These are phyloP conservation scores for Microdochium bolleyi DNA, from an alignment of 2,329 filamentous ascomycete species.

Conservation along the genomic window DNA sequence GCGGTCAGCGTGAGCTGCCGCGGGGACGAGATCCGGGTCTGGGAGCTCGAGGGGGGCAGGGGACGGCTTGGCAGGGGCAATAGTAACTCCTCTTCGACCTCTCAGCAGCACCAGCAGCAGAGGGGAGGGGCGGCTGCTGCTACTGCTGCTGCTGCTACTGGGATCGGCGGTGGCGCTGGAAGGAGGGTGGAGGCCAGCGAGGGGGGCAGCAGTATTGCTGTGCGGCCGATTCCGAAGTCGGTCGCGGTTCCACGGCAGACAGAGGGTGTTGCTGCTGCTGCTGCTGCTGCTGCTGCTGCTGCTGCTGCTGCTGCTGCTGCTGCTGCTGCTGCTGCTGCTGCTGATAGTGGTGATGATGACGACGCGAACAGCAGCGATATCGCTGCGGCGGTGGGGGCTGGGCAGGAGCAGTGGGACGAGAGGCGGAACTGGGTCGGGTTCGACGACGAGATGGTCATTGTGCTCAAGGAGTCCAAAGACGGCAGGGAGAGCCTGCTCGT, in stretches of 20 bases:
- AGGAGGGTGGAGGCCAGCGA: constrained; percentile 6
- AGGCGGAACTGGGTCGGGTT: constrained; percentile 69
- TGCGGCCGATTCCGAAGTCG: constrained; percentile 1
- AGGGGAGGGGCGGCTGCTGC: constrained; percentile 30
- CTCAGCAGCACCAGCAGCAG: no score
- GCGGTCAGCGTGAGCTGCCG: constrained; percentile 79
- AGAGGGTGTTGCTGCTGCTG: constrained; percentile 5
- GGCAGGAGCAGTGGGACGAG: constrained; percentile 29
- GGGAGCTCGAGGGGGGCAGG: constrained; percentile 65
- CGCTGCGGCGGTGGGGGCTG: no score
- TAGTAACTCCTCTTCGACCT: constrained; percentile 24
- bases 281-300: background rate
- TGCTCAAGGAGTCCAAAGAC: constrained; percentile 62
- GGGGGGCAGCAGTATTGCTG: background rate
- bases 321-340: no score
- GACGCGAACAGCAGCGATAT: no score
- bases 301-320: no score
- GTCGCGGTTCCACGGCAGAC: constrained; percentile 2
- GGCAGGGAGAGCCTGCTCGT: constrained; percentile 70
- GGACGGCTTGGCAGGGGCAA: constrained; percentile 34
- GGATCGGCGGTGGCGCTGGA: constrained; percentile 12
- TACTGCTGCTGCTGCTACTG: background rate
- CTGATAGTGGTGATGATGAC: no score
- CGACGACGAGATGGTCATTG: constrained; percentile 85
- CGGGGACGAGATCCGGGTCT: constrained; percentile 76